Evolutionary conservation across 257 asterid genomes (phyloP), one percentile per base, ranked within the genome.

Genomic region (Mitragyna speciosa): DNA sequence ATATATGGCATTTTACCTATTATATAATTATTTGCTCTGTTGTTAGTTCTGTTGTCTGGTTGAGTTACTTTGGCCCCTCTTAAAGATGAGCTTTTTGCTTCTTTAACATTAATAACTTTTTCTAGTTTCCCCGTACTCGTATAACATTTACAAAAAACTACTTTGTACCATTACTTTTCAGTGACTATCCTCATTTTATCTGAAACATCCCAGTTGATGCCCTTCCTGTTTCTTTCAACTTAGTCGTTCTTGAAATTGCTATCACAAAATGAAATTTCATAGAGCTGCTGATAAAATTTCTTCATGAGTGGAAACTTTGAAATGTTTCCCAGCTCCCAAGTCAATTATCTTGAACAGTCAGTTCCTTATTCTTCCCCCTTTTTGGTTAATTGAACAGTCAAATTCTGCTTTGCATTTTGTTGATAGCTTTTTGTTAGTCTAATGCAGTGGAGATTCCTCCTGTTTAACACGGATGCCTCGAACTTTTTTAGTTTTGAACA

Each of bases 1-100:
- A 22, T 7, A 48, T 59, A 28, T 36, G 71, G 71, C 52, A 65
- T 15, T 54, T 43, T 26, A 6, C 67, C 30, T 69, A 54, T 61
- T 56, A 47, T 56, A 58, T 45, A 49, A 41, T 61, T 78, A 43
- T 41, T 48, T 41, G 20, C 11, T 82, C 63, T n/a, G 70, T 54
- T 49, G 20, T 56, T 48, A 31, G 24, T n/a, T n/a, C n/a, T n/a
- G n/a, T 10, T 28, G 9, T 15, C 17, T 47, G 63, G 67, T 31
- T 66, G 36, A 33, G 26, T 48, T 28, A 31, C 80, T 77, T 77
- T 4, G 51, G 59, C 31, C 43, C 16, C 6, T 39, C 45, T 52
- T 16, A 54, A 54, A 54, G 24, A 19, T 6, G 19, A 54, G n/a
- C 61, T 16, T 6, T 54, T 19, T 54, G 59, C 31, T 39, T 36